These are phyloP conservation scores for Trichoderma polysporum DNA, from an alignment of 2,329 filamentous ascomycete species.

Conservation along the genomic window DNA sequence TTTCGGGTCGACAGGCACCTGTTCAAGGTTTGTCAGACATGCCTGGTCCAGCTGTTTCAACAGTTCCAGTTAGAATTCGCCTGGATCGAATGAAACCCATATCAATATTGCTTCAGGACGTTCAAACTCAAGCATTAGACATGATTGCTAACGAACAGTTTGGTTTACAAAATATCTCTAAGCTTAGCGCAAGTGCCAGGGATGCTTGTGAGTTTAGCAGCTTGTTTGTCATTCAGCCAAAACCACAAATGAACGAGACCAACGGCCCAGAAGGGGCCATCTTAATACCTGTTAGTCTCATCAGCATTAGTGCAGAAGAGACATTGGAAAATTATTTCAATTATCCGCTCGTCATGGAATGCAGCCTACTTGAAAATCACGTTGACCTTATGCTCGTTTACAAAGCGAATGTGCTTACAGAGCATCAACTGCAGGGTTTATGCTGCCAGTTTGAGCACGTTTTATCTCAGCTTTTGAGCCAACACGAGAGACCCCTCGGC, in stretches of 20 bases:
- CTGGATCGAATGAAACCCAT: constrained; percentile 19
- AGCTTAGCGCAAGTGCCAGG: constrained; percentile 21
- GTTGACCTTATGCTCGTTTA: background rate
- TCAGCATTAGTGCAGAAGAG: constrained; percentile 22
- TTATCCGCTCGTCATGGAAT: constrained; percentile 4
- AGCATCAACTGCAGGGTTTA: background rate
- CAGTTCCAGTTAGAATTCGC: constrained; percentile 30
- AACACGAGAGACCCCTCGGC: background rate
- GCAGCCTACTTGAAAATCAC: background rate
- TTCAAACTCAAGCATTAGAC: constrained; percentile 1
- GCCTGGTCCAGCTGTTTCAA: constrained; percentile 33
- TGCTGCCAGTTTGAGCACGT: constrained; percentile 12
- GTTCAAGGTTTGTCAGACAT: constrained; percentile 30
- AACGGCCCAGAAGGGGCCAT: background rate
- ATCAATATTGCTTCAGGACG: constrained; percentile 22
- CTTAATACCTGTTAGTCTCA: background rate
- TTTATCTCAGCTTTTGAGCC: background rate
- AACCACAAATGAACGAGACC: too few relatives aligned
- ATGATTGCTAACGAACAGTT: constrained; percentile 24
- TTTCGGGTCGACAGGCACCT: constrained; percentile 31
- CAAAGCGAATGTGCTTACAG: background rate
- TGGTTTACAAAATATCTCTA: constrained; percentile 26
- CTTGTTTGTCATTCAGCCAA: constrained; percentile 30
- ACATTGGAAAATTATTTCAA: constrained; percentile 7
- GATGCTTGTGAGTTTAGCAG: constrained; percentile 30